Base-by-base conservation (phyloP, 495 filamentous ascomycete genomes). In the Podospora tetraspora region DNA sequence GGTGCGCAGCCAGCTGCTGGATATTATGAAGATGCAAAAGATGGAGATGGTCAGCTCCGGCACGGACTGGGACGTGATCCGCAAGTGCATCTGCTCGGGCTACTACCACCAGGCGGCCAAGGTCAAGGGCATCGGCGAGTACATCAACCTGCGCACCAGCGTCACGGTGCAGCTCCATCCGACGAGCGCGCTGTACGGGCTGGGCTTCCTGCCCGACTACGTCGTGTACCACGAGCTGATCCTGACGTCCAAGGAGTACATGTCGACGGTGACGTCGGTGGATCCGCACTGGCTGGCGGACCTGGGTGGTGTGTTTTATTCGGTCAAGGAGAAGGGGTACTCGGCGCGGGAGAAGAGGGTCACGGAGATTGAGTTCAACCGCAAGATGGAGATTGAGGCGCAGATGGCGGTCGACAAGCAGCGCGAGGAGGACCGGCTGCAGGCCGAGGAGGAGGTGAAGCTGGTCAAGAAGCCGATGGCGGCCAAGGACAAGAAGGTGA, bases 51-150 rank as follows among this genome's bases (percentile, higher is more conserved):
- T 89, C 69, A 92, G 91, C 80, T 96, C 93, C 71, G 95, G 96
- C 25, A 97, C 93, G 16, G 96, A 98, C 79, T 97, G 96, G 92
- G 96, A 99, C 73, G 80, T 93, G 12, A 91, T 97, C 71, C 88
- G 96, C 62, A 94, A 96, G 79, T 97, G 95, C 76, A 97, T 99
- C 69, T 98, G 96, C 80, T 93, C 91, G 0, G 96, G 96, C 10
- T 99, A 94, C 79, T 99, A 97, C 77, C 95, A 98, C 72, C 96
- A 99, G 79, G 94, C 96, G n/a, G 96, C 96, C 11, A 92, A 92
- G 70, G 93, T 95, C 37, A 97, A 96, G 81, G 96, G 96, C 1
- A 92, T 97, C 62, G 95, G 94, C 63, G 96, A 98, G 80, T 99
- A 97, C 78, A 88, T 96, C 82, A 99, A 98, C 78, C 83, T 99